A percentile compares a stretch with the other conserved stretches of the same genome.
phyloP scores from a whole-genome alignment of 2,329 filamentous ascomycete species.

The Botrytis cinerea region DNA sequence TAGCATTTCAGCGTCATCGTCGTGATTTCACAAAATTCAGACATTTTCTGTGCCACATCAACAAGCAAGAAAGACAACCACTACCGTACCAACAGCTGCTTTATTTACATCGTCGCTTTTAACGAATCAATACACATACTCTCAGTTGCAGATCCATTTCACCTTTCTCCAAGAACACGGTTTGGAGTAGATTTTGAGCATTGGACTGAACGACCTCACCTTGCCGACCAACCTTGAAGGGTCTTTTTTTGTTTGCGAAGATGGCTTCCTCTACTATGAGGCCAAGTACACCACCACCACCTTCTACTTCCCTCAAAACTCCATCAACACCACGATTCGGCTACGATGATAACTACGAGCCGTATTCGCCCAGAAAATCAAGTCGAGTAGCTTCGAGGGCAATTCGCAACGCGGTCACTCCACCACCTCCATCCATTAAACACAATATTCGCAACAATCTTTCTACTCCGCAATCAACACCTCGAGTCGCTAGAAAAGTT shows the following conservation, averaged over 20 bases:
- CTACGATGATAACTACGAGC: conserved; percentile 68
- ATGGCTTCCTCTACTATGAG: conserved; percentile 42
- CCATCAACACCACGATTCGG: conserved; percentile 70
- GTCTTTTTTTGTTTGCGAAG: conserved; percentile 26
- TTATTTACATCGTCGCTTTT: neutral
- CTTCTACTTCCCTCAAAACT: conserved; percentile 58
- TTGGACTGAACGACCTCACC: neutral
- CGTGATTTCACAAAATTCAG: conserved; percentile 1
- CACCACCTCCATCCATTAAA: conserved; percentile 48
- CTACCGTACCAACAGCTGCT: conserved; percentile 5
- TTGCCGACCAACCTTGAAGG: neutral
- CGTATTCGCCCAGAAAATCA: conserved; percentile 71
- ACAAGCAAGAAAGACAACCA: neutral
- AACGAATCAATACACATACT: neutral
- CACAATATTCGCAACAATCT: conserved; percentile 42
- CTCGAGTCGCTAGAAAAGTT: conserved; percentile 29
- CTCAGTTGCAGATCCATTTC: neutral
- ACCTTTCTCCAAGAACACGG: neutral
- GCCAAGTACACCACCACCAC: conserved; percentile 57
- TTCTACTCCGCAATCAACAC: conserved; percentile 29
- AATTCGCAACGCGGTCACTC: conserved; percentile 52
- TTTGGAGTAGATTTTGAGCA: neutral
- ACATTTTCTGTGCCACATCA: conserved; percentile 11
- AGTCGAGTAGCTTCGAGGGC: conserved; percentile 62
- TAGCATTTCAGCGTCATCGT: conserved; percentile 13